Evolutionary conservation across 2,329 filamentous ascomycete genomes (phyloP).

Genomic region (Trichoderma sp.): DNA sequence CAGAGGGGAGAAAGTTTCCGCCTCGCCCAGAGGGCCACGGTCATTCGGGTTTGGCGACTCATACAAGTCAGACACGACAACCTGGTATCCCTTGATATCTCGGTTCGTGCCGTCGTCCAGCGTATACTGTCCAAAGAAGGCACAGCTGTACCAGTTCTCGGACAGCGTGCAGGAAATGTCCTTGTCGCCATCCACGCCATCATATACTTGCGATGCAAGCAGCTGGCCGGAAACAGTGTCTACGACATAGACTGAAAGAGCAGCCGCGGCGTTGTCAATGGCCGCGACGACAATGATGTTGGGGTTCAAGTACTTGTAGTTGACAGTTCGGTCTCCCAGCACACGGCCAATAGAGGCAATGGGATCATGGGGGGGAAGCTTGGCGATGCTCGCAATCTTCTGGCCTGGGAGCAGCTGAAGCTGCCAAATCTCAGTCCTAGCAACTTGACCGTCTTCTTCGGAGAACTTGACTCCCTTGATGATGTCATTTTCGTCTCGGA

Average conservation of each 20-base stretch:
- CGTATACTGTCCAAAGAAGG: slow-evolving; percentile 66
- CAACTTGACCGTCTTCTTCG: slow-evolving; percentile 43
- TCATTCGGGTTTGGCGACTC: slow-evolving; percentile 83
- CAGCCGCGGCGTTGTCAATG: slow-evolving; percentile 57
- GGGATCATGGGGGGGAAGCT: slow-evolving; percentile 74
- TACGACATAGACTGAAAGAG: slow-evolving; percentile 74
- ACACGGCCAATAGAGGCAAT: slow-evolving; percentile 95
- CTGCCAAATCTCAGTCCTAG: slow-evolving; percentile 65
- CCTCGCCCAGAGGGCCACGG: slow-evolving; percentile 72
- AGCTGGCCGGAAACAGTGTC: slow-evolving; percentile 85
- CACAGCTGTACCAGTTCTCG: slow-evolving; percentile 95
- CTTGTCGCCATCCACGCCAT: slow-evolving; percentile 72
- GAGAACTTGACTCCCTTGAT: slow-evolving; percentile 59
- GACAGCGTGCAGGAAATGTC: slow-evolving; percentile 76
- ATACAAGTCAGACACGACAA: slow-evolving; percentile 85
- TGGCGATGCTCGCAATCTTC: slow-evolving; percentile 67
- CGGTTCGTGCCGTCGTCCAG: slow-evolving; percentile 57
- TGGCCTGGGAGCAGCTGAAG: slow-evolving; percentile 69
- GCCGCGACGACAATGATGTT: slow-evolving; percentile 79
- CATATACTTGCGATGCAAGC: slow-evolving; percentile 69
- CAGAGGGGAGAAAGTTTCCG: slow-evolving; percentile 76
- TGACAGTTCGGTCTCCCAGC: slow-evolving; percentile 84
- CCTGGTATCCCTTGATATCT: slow-evolving; percentile 77
- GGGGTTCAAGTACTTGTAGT: slow-evolving; percentile 95
- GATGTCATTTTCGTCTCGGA: slow-evolving; percentile 50